These are phyloP conservation scores for Pythium dissimile DNA, from an alignment of 352 stramenopile species.

Conservation along the genomic window DNA sequence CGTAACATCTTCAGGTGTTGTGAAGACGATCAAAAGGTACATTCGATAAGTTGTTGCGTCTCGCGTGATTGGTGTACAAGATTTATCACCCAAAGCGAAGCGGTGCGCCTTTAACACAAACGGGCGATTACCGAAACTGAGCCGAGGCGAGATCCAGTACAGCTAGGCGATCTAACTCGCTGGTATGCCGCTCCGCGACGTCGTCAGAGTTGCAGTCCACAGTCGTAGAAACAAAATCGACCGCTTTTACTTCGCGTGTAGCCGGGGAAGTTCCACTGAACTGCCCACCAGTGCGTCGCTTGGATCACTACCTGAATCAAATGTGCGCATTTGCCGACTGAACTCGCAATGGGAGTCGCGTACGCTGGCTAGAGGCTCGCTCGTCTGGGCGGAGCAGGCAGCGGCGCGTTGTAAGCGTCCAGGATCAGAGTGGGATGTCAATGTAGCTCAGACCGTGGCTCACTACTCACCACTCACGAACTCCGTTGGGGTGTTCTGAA, in stretches of 20 bases:
- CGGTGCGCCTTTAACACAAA: background rate
- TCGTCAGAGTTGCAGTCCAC: background rate
- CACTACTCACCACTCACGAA: too few relatives aligned
- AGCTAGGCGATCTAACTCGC: background rate
- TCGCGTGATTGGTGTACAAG: constrained; percentile 7
- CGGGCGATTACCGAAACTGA: background rate
- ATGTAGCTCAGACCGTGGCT: background rate
- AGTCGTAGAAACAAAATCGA: background rate
- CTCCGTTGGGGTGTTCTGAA: too few relatives aligned
- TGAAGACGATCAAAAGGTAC: too few relatives aligned
- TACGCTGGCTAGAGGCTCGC: constrained; percentile 1
- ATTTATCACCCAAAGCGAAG: background rate
- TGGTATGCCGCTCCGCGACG: background rate
- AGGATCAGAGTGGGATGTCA: background rate
- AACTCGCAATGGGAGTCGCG: background rate
- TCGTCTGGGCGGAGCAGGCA: background rate
- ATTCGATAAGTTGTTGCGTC: background rate
- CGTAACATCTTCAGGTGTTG: too few relatives aligned
- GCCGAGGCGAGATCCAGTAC: background rate
- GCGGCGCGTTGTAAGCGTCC: background rate
- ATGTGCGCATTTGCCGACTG: background rate
- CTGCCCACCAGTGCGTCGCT: too few relatives aligned
- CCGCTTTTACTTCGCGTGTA: constrained; percentile 3
- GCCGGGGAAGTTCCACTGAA: too few relatives aligned
- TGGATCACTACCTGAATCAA: too few relatives aligned